These are phyloP conservation scores for Sugiyamaella smithiae DNA, from an alignment of 805 yeast species.

Conservation along the genomic window DNA sequence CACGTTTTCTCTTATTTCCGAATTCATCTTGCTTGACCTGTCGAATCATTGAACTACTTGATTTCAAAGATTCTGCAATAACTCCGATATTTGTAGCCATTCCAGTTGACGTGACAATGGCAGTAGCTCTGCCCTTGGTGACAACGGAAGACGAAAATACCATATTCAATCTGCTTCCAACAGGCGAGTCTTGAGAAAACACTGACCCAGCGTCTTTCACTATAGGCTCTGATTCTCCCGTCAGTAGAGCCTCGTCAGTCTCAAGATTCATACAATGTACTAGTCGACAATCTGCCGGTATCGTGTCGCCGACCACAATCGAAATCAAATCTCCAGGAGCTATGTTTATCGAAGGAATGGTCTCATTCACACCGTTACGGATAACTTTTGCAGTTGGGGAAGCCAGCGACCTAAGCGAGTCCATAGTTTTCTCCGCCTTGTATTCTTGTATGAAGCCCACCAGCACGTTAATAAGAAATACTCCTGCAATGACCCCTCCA, in stretches of 20 bases:
- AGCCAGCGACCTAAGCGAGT: constrained; percentile 60
- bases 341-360: constrained; percentile 59
- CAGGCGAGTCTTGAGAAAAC: constrained; percentile 48
- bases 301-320: constrained; percentile 67
- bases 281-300: constrained; percentile 71
- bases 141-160: constrained; percentile 68
- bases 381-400: constrained; percentile 70
- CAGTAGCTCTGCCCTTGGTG: constrained; percentile 71
- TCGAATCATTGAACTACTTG: constrained; percentile 40
- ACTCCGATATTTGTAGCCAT: constrained; percentile 69
- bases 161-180: constrained; percentile 73
- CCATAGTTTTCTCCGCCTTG: constrained; percentile 78
- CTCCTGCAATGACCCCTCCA: constrained; percentile 76
- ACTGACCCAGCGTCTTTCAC: constrained; percentile 47
- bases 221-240: constrained; percentile 68
- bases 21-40: constrained; percentile 44
- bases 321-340: constrained; percentile 72
- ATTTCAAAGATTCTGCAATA: constrained; percentile 60
- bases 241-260: constrained; percentile 64
- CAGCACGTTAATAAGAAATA: constrained; percentile 57
- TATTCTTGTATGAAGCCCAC: constrained; percentile 71
- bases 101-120: constrained; percentile 67
- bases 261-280: constrained; percentile 60
- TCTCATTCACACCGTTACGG: constrained; percentile 55
- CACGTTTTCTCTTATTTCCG: constrained; percentile 43